phyloP scores from a whole-genome alignment of 345 rosid genomes.

The Eucalyptus marginata region DNA sequence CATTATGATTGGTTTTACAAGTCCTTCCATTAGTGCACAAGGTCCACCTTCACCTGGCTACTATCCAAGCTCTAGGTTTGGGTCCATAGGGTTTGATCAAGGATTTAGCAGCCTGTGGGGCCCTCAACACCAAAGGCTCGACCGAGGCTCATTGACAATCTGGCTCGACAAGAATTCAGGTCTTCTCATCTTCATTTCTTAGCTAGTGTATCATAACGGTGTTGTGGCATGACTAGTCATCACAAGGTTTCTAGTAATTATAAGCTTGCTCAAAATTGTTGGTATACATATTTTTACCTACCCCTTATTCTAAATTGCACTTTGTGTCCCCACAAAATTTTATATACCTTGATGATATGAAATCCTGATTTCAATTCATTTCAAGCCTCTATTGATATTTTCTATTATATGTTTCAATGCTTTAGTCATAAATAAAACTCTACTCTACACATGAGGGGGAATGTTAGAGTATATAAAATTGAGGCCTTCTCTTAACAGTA shows the following conservation, averaged over 20 bases:
- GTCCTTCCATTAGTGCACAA: conserved; percentile 16
- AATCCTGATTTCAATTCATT: not conserved
- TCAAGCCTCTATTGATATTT: rapidly evolving
- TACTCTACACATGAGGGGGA: not conserved
- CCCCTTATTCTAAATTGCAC: not conserved
- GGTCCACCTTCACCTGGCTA: conserved; percentile 82
- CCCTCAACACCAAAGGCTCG: conserved; percentile 64
- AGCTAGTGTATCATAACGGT: not conserved
- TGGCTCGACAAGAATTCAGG: conserved; percentile 78
- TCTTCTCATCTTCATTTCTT: not conserved
- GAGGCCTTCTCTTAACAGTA: not conserved
- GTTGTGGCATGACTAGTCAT: not conserved
- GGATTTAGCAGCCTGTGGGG: conserved; percentile 71
- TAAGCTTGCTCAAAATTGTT: not conserved
- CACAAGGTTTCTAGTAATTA: not conserved
- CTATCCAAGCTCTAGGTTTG: conserved; percentile 46
- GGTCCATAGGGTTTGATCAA: conserved; percentile 34
- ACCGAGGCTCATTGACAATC: conserved; percentile 44
- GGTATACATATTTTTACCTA: not conserved
- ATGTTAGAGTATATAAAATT: not conserved
- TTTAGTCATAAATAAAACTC: not conserved
- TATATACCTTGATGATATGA: not conserved
- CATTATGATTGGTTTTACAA: conserved; percentile 23
- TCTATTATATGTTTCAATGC: not conserved
- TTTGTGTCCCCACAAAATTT: not conserved